Percentiles rank a stretch among this genome's conserved stretches.
phyloP scores from a whole-genome alignment of 1,284 basidiomycete genomes.

The Cerioporus squamosus region DNA sequence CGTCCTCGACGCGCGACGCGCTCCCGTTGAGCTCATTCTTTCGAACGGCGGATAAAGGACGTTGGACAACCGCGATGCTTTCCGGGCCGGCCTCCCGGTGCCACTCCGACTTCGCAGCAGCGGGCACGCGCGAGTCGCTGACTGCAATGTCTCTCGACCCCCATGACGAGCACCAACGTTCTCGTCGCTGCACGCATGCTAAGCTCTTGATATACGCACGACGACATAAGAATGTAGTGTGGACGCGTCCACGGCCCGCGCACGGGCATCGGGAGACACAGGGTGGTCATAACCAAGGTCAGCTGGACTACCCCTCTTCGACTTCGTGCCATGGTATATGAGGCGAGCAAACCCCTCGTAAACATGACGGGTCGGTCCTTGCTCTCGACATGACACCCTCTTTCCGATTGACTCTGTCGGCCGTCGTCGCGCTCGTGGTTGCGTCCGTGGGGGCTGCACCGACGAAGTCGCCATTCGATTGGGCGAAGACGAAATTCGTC shows the following conservation, averaged over 20 bases:
- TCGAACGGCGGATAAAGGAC: no score
- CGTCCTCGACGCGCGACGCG: no score
- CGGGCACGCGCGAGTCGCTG: no score
- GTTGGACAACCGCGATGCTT: no score
- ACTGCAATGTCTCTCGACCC: not conserved
- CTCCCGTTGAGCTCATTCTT: no score
- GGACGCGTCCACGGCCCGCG: not conserved
- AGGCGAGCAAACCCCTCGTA: not conserved
- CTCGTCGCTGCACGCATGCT: not conserved
- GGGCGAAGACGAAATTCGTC: slow-evolving; percentile 45
- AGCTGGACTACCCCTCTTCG: not conserved
- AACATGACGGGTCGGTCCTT: not conserved
- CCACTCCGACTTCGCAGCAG: no score
- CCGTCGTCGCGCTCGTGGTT: not conserved
- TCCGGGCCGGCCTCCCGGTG: no score
- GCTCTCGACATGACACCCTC: not conserved
- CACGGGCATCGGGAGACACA: not conserved
- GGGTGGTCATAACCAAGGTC: slow-evolving; percentile 1
- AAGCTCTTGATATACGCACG: no score
- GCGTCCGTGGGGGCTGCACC: not conserved
- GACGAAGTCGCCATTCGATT: slow-evolving; percentile 35
- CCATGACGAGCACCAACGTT: not conserved
- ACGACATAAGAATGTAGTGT: no score
- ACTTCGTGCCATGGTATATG: not conserved
- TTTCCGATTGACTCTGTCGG: not conserved